Conservation (phyloP, 2,329 filamentous ascomycete species). For the Acrodontium crateriforme region DNA sequence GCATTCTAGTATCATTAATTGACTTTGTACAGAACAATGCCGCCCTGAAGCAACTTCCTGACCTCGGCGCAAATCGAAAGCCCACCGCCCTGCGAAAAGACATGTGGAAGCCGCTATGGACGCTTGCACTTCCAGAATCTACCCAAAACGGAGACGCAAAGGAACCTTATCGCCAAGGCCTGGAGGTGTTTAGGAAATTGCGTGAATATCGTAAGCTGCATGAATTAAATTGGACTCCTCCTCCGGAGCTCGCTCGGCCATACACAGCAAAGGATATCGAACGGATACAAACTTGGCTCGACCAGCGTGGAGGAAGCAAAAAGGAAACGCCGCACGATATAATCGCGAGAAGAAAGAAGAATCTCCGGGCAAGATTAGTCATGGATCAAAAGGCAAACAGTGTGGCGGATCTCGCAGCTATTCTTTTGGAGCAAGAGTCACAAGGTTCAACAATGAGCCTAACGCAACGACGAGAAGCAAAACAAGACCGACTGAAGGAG, state of each 20-base stretch:
- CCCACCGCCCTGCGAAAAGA: conserved; percentile 46
- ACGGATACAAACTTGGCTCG: conserved; percentile 26
- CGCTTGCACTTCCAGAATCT: conserved; percentile 39
- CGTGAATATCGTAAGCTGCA: conserved; percentile 47
- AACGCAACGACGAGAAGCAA: conserved; percentile 7
- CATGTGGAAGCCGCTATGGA: conserved; percentile 47
- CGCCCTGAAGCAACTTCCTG: conserved; percentile 44
- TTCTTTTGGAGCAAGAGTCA: conserved; percentile 36
- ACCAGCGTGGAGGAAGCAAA: conserved; percentile 18
- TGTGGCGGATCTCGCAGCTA: conserved; percentile 46
- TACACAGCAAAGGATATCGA: conserved; percentile 27
- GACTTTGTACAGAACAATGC: conserved; percentile 32
- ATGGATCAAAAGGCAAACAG: conserved; percentile 54
- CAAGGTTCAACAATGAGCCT: conserved; percentile 15
- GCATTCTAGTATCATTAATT: conserved; percentile 1
- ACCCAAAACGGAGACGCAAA: conserved; percentile 14
- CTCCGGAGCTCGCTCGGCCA: conserved; percentile 20
- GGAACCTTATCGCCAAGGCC: too few relatives aligned
- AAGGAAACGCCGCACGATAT: conserved; percentile 18
- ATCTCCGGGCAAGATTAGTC: conserved; percentile 39
- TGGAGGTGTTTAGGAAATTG: conserved; percentile 43
- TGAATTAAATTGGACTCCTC: conserved; percentile 37
- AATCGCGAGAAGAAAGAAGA: conserved; percentile 25
- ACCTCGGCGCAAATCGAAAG: conserved; percentile 50
- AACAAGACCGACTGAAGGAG: conserved; percentile 6